These are phyloP conservation scores for Fusarium sp. DNA, from an alignment of 2,329 filamentous ascomycete species.

Conservation along the genomic window DNA sequence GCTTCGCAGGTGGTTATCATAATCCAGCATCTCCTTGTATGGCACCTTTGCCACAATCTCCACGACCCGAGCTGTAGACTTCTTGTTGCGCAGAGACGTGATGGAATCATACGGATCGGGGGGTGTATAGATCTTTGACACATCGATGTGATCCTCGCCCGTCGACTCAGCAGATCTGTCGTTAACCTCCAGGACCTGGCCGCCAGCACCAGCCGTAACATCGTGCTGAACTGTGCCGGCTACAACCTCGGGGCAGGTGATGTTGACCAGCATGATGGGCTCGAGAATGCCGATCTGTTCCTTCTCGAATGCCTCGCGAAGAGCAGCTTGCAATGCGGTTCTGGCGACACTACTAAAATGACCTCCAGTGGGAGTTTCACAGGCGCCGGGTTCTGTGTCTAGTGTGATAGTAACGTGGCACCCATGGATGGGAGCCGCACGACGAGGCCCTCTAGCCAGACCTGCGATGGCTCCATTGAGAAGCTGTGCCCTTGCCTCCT, in stretches of 20 bases:
- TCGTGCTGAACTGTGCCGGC: conserved; percentile 88
- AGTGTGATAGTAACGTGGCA: conserved; percentile 79
- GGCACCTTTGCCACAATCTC: conserved; percentile 89
- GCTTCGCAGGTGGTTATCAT: conserved; percentile 88
- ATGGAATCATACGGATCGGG: conserved; percentile 81
- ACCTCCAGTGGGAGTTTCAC: conserved; percentile 72
- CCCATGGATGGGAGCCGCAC: conserved; percentile 83
- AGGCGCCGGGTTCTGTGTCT: conserved; percentile 69
- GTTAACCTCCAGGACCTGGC: conserved; percentile 80
- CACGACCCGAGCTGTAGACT: conserved; percentile 63
- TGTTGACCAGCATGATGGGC: conserved; percentile 91
- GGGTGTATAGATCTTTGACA: conserved; percentile 84
- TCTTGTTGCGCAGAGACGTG: conserved; percentile 68
- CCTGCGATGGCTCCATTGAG: conserved; percentile 86
- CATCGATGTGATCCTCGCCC: conserved; percentile 69
- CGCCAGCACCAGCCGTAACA: conserved; percentile 78
- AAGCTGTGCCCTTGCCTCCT: conserved; percentile 70
- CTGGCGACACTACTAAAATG: conserved; percentile 74
- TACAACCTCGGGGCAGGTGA: conserved; percentile 84
- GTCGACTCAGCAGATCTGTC: conserved; percentile 59
- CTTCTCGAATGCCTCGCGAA: conserved; percentile 71
- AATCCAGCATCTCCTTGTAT: conserved; percentile 96
- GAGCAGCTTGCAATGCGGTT: conserved; percentile 75
- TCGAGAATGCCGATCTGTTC: conserved; percentile 80
- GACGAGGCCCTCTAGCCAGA: conserved; percentile 84